Base-by-base conservation (phyloP, 192 early-diverging fungal genomes). In the Backusella parvicylindrica region DNA sequence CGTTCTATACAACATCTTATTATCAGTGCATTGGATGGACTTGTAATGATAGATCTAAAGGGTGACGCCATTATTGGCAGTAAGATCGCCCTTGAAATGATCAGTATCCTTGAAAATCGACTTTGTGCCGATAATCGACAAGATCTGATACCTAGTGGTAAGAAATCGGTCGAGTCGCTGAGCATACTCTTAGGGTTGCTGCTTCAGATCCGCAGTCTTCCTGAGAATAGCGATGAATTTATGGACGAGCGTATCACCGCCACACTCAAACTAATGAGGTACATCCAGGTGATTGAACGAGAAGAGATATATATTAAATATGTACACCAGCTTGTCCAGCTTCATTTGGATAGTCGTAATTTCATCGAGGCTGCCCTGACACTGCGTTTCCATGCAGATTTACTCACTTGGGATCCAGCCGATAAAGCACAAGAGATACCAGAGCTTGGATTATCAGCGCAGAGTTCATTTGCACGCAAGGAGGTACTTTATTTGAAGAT, bases 321-420 rank as follows among this genome's bases (percentile, higher is more conserved):
- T 72, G 90, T 90, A 8, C 88, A 92, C 63, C 79, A 84, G 43
- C 70, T 94, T 26, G 79, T 87, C 18, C 78, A 88, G 3, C 81
- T 91, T 64, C 91, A 93, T 73, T 23, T 89, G 13, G 73, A 81
- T 31, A 69, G 77, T 23, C 76, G 83, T 33, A 90, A 92, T 67
- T 84, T 72, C 68, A 82, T 89, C 16, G 93, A 94, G 75, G 90
- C 93, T 5, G 92, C 86, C 1, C 71, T 92, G 73, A 83, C 92
- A 0, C 79, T 94, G 5, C 89, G 86, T 71, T 80, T 92, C 18
- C 90, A 92, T 74, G 88, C 89, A 16, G 87, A 93, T 68, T 73
- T 93, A 63, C 81, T 91, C 8, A 73, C 81, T 18, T 94, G 93
- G 92, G 83, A 84, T 49, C 82, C 84, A 41, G 79, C 78, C n/a